Evolutionary conservation across 1,284 basidiomycete genomes (phyloP), one percentile per base, ranked within the genome.

Genomic region (Ganoderma sinense): DNA sequence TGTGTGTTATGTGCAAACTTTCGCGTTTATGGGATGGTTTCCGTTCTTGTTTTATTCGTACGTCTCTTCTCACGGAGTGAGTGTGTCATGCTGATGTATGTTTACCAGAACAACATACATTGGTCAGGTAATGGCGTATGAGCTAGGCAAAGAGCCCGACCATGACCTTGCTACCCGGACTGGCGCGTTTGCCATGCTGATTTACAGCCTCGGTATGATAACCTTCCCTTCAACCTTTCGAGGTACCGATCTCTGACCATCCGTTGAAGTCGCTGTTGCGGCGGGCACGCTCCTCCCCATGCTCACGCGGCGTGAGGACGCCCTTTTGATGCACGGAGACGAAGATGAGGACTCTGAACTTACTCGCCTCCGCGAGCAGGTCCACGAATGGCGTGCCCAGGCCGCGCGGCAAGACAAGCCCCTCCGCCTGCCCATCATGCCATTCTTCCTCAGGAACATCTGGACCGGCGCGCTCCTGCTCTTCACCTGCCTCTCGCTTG

Each of bases 11-110:
- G 96, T 97, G 7, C 95, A 97, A 77, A 78, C 97, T 16, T 96
- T 95, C 80, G 95, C 95, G 1, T 97, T 96, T 78, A 95, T 96
- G 94, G 94, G 94, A 76, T 97, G 95, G 94, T 98, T 97, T 78
- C 96, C 96, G 0, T 97, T 97, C 83, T 84, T 98, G 43, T 98
- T 98, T 82, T 98, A 97, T 78, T 90, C 95, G 88, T 93, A 79
- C 72, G 89, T 82, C 53, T 29, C 55, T 62, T 20, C 73, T 73
- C 20, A 60, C n/a, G 62, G 58, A 31, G 13, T 67, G 48, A 29
- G 23, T 53, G 66, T 58, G 58, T 62, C 41, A 61, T 60, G 31
- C 64, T 45, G 6, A 53, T 62, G 39, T 58, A 18, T 64, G 8
- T 23, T 13, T 18, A 29, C 59, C 71, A 91, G 92, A 20, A 98